A percentile compares a stretch with the other conserved stretches of the same genome.
phyloP scores from a whole-genome alignment of 169 alveolate genomes.

The Cryptosporidium bovis region DNA sequence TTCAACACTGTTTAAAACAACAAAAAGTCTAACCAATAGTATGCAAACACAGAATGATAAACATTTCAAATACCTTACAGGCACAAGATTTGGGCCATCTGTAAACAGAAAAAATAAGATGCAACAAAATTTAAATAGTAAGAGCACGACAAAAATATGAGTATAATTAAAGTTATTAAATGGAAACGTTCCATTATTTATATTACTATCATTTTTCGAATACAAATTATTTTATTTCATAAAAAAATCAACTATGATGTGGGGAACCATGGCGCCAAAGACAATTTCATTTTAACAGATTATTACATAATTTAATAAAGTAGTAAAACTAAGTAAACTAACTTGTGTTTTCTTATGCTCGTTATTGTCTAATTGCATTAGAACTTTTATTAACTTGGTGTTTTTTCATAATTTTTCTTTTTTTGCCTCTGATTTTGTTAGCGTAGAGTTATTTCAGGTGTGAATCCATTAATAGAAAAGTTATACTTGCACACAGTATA shows the following conservation, averaged over 20 bases:
- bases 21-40: conserved; percentile 52
- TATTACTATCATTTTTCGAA: background rate
- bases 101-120: conserved; percentile 5
- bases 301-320: too few species aligned
- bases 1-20: conserved; percentile 41
- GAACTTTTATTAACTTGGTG: background rate
- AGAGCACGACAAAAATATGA: background rate
- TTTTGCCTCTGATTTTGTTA: too few species aligned
- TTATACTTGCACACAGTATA: conserved; percentile 55
- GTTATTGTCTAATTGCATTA: background rate
- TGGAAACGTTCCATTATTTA: background rate
- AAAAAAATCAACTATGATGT: too few species aligned
- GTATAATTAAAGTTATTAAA: background rate
- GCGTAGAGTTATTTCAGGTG: background rate
- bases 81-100: conserved; percentile 73
- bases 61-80: conserved; percentile 37
- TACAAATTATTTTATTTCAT: too few species aligned
- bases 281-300: too few species aligned
- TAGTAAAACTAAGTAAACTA: background rate
- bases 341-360: background rate
- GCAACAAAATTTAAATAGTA: background rate
- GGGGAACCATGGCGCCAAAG: too few species aligned
- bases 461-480: background rate
- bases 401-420: background rate
- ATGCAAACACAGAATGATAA: conserved; percentile 26